Conservation (phyloP, 495 filamentous ascomycete species). For the Aspergillus kassunensis region DNA sequence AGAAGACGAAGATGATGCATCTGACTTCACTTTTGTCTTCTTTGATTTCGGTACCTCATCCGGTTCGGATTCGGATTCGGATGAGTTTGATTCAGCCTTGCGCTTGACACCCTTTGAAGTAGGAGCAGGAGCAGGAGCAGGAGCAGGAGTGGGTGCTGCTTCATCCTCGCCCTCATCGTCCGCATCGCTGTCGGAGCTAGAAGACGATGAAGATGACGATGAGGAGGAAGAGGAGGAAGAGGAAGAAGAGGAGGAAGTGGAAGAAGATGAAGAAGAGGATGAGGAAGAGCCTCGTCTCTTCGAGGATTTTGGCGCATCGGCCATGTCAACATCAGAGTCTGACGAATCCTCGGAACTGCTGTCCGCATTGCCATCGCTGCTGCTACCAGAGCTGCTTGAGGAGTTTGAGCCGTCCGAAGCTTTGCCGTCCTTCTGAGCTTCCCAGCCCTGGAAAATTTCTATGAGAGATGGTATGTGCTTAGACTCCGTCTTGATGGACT, state of each 20-base stretch:
- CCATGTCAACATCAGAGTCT: constrained; percentile 57
- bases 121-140: constrained; percentile 26
- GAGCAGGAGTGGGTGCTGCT: constrained; percentile 25
- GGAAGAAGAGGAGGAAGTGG: constrained; percentile 43
- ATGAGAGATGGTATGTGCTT: constrained; percentile 43
- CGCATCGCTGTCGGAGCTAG: constrained; percentile 54
- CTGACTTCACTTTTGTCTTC: constrained; percentile 32
- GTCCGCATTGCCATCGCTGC: constrained; percentile 34
- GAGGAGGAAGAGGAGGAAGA: constrained; percentile 49
- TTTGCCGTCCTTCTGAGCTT: constrained; percentile 17
- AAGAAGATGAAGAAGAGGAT: constrained; percentile 37
- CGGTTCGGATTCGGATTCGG: constrained; percentile 44
- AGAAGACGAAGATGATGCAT: constrained; percentile 1
- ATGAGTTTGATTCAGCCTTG: constrained; percentile 56
- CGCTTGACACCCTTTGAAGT: constrained; percentile 53
- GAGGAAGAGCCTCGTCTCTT: constrained; percentile 25
- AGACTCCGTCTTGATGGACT: constrained; percentile 23
- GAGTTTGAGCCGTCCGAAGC: constrained; percentile 19
- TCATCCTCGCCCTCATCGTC: constrained; percentile 55
- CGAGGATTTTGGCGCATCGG: constrained; percentile 41
- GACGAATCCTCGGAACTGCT: too few relatives aligned
- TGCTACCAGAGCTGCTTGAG: constrained; percentile 21
- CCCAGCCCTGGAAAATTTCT: constrained; percentile 49
- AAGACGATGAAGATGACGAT: background rate
- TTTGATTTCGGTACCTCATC: constrained; percentile 38